These are phyloP conservation scores for Venturia pyrina DNA, from an alignment of 2,329 filamentous ascomycete genomes.

Conservation along the genomic window DNA sequence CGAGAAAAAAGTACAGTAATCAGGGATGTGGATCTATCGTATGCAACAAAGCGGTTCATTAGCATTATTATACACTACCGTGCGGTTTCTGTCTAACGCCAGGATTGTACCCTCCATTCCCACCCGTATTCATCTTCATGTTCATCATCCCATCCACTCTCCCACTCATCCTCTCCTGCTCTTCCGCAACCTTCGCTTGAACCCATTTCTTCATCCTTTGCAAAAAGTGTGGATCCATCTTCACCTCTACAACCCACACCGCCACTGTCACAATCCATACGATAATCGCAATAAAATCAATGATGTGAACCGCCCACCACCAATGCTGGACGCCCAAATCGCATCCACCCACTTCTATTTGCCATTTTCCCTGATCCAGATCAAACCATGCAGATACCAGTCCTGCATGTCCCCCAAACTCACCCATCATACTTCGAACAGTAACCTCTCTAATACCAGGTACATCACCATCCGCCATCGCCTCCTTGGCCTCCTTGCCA, in stretches of 20 bases:
- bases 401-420: conserved; percentile 84
- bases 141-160: neutral
- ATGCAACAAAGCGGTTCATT: neutral
- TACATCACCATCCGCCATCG: conserved; percentile 21
- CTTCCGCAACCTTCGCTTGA: neutral
- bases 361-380: conserved; percentile 55
- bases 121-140: neutral
- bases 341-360: conserved; percentile 70
- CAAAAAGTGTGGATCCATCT: neutral
- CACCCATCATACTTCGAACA: conserved; percentile 96
- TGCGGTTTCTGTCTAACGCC: neutral
- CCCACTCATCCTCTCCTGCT: neutral
- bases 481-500: neutral
- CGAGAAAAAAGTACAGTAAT: too few species aligned
- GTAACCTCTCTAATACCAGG: conserved; percentile 79
- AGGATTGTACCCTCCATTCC: neutral
- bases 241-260: neutral
- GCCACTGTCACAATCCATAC: neutral
- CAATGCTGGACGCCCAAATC: conserved; percentile 75
- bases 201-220: neutral
- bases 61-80: neutral
- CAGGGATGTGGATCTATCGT: neutral
- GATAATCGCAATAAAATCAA: conserved; percentile 45
- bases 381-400: conserved; percentile 89
- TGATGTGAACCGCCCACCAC: conserved; percentile 84